Evolutionary conservation across 257 asterid genomes (phyloP), one percentile per base, ranked within the genome.

Genomic region (Galeopsis tetrahit): DNA sequence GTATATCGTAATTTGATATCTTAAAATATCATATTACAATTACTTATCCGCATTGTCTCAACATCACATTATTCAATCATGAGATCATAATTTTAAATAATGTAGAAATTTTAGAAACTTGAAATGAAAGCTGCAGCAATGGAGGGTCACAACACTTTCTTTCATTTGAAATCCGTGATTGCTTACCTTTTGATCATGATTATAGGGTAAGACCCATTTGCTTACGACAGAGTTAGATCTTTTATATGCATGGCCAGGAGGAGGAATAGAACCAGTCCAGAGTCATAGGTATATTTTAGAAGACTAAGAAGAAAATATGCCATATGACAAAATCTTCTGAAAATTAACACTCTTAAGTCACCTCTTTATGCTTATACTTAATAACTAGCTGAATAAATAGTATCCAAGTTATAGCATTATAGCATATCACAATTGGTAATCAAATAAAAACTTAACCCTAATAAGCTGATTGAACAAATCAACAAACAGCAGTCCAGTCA

Each of bases 171-270:
- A 35, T 9, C 35, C 44, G 32, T 42, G 46, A 58, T 70, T 70
- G 34, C 59, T 42, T 43, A 6, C 68, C 52, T 42, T 32, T 36
- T 40, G 60, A n/a, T 39, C 32, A 46, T 11, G 11, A 9, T 46
- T 71, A 9, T 15, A 46, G 63, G 63, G 61, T 71, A 48, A 35
- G 34, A 71, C 32, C 35, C 14, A 63, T 7, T 21, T 21, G 28
- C 28, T 21, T 21, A 21, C 28, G 28, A 21, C 28, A 21, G 28
- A 21, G 28, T 21, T 21, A 21, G 28, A 21, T 21, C 28, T 21
- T 9, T 10, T 14, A 60, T 13, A 28, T 34, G 10, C 31, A 60
- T 3, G 6, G 6, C 44, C 11, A 60, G 5, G 66, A 60, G 65
- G 15, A 40, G 15, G 28, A 21, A 8, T 7, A 17, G 53, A 17